These are phyloP conservation scores for Cladosporium halotolerans DNA, from an alignment of 2,329 filamentous ascomycete genomes.

Conservation along the genomic window DNA sequence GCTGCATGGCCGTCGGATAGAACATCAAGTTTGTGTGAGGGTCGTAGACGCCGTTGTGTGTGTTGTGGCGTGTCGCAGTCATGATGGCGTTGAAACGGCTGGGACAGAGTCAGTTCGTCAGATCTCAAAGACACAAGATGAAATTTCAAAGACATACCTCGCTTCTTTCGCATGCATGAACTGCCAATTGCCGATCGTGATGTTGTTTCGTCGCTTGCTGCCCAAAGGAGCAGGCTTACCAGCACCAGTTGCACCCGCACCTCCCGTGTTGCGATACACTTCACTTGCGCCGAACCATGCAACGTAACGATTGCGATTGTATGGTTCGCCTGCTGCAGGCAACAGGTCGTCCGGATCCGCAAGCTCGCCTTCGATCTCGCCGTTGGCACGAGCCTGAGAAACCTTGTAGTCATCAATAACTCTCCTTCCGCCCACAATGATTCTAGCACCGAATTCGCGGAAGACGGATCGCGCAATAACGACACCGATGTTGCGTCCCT, in stretches of 20 bases:
- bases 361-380: conserved; percentile 78
- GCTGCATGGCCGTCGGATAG: conserved; percentile 81
- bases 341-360: conserved; percentile 84
- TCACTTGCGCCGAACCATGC: conserved; percentile 96
- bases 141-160: conserved; percentile 52
- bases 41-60: conserved; percentile 76
- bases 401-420: conserved; percentile 88
- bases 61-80: conserved; percentile 60
- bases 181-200: conserved; percentile 96
- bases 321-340: conserved; percentile 69
- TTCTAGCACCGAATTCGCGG: conserved; percentile 89
- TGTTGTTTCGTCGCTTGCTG: conserved; percentile 73
- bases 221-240: conserved; percentile 60
- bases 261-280: conserved; percentile 74
- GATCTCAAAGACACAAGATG: conserved; percentile 11
- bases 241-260: conserved; percentile 30
- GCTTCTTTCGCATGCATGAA: conserved; percentile 87
- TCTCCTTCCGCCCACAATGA: conserved; percentile 82
- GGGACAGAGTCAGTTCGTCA: conserved; percentile 13
- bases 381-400: conserved; percentile 64
- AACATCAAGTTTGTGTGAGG: conserved; percentile 90
- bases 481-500: conserved; percentile 92
- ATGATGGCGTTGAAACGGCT: conserved; percentile 82
- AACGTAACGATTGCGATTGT: conserved; percentile 98
- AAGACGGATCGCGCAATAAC: conserved; percentile 96